A percentile compares a stretch with the other conserved stretches of the same genome.
Evolutionary conservation across 1,139 yeast species (phyloP).

Genomic region (Arxiozyma bovina): DNA sequence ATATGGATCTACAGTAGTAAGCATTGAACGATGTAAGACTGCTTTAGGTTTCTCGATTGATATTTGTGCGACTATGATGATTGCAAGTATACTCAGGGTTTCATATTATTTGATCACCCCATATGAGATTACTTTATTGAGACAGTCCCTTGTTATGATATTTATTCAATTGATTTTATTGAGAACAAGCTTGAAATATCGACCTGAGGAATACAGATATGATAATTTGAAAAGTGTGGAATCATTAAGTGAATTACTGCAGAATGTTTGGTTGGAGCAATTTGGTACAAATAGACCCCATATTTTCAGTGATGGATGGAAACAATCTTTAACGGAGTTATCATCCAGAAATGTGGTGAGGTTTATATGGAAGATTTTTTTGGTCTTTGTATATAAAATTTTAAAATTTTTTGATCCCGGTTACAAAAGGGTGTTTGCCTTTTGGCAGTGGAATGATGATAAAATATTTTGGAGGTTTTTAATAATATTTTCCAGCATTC

Average conservation of each 20-base stretch:
- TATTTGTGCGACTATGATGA: slow-evolving; percentile 82
- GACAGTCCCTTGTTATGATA: slow-evolving; percentile 75
- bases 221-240: slow-evolving; percentile 27
- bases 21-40: slow-evolving; percentile 54
- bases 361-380: slow-evolving; percentile 20
- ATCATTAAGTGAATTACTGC: slow-evolving; percentile 21
- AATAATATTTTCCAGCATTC: slow-evolving; percentile 36
- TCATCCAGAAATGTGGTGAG: slow-evolving; percentile 17
- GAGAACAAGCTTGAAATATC: slow-evolving; percentile 51
- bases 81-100: slow-evolving; percentile 66
- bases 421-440: slow-evolving; percentile 53
- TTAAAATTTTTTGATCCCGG: slow-evolving; percentile 61
- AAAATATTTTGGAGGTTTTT: slow-evolving; percentile 60
- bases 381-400: slow-evolving; percentile 31
- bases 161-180: slow-evolving; percentile 59
- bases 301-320: slow-evolving; percentile 23
- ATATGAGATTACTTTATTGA: slow-evolving; percentile 61
- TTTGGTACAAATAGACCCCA: slow-evolving; percentile 22
- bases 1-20: slow-evolving; percentile 71
- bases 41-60: slow-evolving; percentile 79
- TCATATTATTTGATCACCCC: slow-evolving; percentile 73
- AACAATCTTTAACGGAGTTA: slow-evolving; percentile 14
- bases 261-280: slow-evolving; percentile 28
- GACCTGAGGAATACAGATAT: slow-evolving; percentile 36
- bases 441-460: slow-evolving; percentile 82